Percentiles rank a stretch among this genome's conserved stretches.
Conservation (phyloP, 805 yeast genomes). For the Trichomonascus vanleenenianus region DNA sequence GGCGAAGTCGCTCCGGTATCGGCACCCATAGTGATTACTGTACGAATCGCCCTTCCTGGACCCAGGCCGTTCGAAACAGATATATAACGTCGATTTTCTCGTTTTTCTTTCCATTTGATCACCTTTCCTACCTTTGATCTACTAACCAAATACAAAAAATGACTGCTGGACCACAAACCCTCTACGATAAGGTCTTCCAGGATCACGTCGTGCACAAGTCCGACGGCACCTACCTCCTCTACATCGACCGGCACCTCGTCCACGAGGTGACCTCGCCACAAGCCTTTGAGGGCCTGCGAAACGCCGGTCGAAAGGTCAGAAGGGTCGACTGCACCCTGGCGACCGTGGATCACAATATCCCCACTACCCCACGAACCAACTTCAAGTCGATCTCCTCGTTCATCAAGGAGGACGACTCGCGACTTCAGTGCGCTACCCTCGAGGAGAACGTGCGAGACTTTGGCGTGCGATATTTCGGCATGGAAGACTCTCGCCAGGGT, state of each 20-base stretch:
- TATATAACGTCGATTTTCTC: background rate
- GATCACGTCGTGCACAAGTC: slow-evolving; percentile 91
- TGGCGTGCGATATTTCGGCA: slow-evolving; percentile 86
- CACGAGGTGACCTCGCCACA: slow-evolving; percentile 99
- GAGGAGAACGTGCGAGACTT: slow-evolving; percentile 90
- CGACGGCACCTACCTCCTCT: slow-evolving; percentile 73
- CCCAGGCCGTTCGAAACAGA: background rate
- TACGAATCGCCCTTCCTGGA: no score
- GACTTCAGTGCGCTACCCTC: slow-evolving; percentile 83
- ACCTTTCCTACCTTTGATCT: background rate
- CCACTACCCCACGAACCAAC: slow-evolving; percentile 77
- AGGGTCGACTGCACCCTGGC: slow-evolving; percentile 89
- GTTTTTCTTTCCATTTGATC: background rate
- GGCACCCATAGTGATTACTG: background rate
- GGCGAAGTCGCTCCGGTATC: background rate
- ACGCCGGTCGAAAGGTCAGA: slow-evolving; percentile 84
- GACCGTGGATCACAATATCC: slow-evolving; percentile 95
- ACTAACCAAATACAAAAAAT: slow-evolving; percentile 25
- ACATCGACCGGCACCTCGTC: slow-evolving; percentile 93
- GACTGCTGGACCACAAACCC: slow-evolving; percentile 49
- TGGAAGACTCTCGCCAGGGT: slow-evolving; percentile 93
- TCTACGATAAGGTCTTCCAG: slow-evolving; percentile 93
- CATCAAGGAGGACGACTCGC: slow-evolving; percentile 84
- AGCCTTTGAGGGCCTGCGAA: slow-evolving; percentile 91
- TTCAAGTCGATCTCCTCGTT: slow-evolving; percentile 70